These are phyloP conservation scores for Cladophialophora bantiana DNA, from an alignment of 2,329 filamentous ascomycete genomes.

Conservation along the genomic window DNA sequence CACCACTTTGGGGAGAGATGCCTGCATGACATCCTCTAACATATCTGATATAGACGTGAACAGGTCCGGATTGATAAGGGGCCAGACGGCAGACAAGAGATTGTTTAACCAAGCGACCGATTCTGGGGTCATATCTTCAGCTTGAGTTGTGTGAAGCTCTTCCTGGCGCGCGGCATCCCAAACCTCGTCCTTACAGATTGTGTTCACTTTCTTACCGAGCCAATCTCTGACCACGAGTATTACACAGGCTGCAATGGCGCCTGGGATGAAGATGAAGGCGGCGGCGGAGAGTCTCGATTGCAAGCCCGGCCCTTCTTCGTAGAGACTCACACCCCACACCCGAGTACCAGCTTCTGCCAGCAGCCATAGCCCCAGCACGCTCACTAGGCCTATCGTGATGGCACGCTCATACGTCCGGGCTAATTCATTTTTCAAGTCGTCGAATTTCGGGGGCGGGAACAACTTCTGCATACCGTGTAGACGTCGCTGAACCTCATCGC, in stretches of 20 bases:
- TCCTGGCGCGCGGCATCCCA: conserved; percentile 70
- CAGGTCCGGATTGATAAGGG: conserved; percentile 76
- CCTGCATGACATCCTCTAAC: conserved; percentile 82
- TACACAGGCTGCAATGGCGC: conserved; percentile 31
- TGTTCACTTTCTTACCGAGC: conserved; percentile 66
- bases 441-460: conserved; percentile 63
- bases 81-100: conserved; percentile 72
- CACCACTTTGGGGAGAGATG: conserved; percentile 71
- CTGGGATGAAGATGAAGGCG: conserved; percentile 21
- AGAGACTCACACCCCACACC: conserved; percentile 18
- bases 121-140: conserved; percentile 62
- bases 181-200: conserved; percentile 71
- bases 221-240: conserved; percentile 63
- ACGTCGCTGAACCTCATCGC: conserved; percentile 49
- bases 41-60: conserved; percentile 73
- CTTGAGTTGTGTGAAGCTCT: conserved; percentile 40
- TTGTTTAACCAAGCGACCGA: conserved; percentile 76
- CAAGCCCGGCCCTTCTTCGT: conserved; percentile 15
- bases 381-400: conserved; percentile 47
- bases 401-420: conserved; percentile 54
- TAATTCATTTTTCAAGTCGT: conserved; percentile 54
- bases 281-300: conserved; percentile 8
- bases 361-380: conserved; percentile 38
- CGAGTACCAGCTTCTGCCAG: conserved; percentile 24
- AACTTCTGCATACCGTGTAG: conserved; percentile 57